Evolutionary conservation across 768 basidiomycete species (phyloP), one percentile per base, ranked within the genome.

Genomic region (Rubroboletus pulcherrimus): DNA sequence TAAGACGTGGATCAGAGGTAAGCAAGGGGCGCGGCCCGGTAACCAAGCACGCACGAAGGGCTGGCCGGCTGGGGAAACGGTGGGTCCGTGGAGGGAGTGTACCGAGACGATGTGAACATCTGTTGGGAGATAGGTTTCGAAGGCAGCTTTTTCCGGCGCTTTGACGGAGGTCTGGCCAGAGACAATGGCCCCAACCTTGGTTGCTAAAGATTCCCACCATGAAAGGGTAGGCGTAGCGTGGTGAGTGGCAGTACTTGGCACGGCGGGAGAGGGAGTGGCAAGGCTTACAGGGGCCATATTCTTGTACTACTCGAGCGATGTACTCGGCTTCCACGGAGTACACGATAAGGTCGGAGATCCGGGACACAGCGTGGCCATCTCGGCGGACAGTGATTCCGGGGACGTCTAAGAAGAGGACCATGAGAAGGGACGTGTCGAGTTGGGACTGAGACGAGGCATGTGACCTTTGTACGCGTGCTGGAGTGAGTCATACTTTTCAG

Each of bases 141-240:
- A 98, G 0, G 97, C 95, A 2, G 71, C 80, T 59, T 81, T 85
- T 69, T 99, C 97, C 0, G 97, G 97, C 0, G 93, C 91, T 69
- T 99, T 99, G 42, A 98, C 95, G 1, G 92, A 95, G 0, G 96
- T 99, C 70, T 99, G 96, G 1, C 96, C 97, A 1, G 93, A 84
- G 29, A 99, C 95, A 42, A 96, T 83, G 2, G 97, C 93, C 17
- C 91, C 82, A 24, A 94, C 71, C 73, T 97, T 98, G 1, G 96
- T 98, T 12, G 94, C 95, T 93, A 58, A 5, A 43, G 17, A 26
- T 56, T 33, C 37, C 35, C 54, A 56, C 35, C 54, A 56, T 33
- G 49, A 24, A 31, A 26, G 51, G 37, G 35, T 14, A 38, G 38
- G 10, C 1, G 17, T 26, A 19, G 9, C 3, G 29, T 11, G 55